Evolutionary conservation across 108 stramenopile species (phyloP).

Genomic region (Cyclotella sp.): DNA sequence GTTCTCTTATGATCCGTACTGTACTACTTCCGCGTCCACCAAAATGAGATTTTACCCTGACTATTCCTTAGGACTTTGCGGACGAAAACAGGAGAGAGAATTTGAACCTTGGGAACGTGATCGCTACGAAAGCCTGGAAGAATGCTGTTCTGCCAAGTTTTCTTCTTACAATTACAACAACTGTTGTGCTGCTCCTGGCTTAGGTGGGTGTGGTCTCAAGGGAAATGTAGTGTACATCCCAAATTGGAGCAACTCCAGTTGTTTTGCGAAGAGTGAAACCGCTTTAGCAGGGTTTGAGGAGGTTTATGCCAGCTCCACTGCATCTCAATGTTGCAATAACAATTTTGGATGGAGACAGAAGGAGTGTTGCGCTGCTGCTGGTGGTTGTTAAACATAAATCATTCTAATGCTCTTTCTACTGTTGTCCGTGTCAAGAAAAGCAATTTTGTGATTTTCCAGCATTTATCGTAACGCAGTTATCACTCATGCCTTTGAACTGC

Average conservation of each 20-base stretch:
- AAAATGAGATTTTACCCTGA: slow-evolving; percentile 23
- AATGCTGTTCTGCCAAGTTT: slow-evolving; percentile 29
- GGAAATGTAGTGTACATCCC: slow-evolving; percentile 9
- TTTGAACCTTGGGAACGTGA: slow-evolving; percentile 5
- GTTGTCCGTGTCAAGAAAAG: no score
- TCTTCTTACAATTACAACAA: background rate
- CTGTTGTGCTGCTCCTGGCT: slow-evolving; percentile 16
- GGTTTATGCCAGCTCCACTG: background rate
- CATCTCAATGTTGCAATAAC: background rate
- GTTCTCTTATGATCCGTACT: slow-evolving; percentile 15
- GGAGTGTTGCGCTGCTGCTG: background rate
- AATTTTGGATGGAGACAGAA: background rate
- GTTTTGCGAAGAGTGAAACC: slow-evolving; percentile 4
- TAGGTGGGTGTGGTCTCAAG: background rate
- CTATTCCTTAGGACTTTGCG: background rate
- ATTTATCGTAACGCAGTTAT: no score
- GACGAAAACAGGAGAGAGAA: background rate
- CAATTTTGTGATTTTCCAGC: no score
- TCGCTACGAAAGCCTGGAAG: slow-evolving; percentile 24
- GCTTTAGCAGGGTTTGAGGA: background rate
- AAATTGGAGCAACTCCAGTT: slow-evolving; percentile 9
- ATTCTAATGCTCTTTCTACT: no score
- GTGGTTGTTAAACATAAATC: background rate
- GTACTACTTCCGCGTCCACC: background rate
- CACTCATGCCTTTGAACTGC: no score